Conservation (phyloP, 306 rosid genomes). For the Inga laurina region DNA sequence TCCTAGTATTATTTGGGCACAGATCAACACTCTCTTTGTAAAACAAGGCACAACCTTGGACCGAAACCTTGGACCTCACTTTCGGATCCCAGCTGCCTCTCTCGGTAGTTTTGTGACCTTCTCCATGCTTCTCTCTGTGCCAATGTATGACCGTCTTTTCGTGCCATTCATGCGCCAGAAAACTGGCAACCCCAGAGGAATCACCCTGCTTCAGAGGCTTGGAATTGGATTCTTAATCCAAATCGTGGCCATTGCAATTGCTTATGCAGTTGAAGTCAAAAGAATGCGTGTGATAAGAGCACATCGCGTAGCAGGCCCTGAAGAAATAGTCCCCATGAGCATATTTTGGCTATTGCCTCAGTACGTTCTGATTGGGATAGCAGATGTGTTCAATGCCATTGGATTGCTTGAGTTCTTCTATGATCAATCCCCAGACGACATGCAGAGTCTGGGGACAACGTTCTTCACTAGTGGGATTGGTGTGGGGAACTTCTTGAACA, state of each 20-base stretch:
- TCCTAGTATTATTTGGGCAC: slow-evolving; percentile 89
- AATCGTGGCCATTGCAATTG: slow-evolving; percentile 58
- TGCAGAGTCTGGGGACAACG: slow-evolving; percentile 88
- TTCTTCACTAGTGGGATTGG: slow-evolving; percentile 73
- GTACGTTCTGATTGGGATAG: slow-evolving; percentile 75
- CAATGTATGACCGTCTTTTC: slow-evolving; percentile 75
- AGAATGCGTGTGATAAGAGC: slow-evolving; percentile 61
- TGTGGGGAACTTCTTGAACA: slow-evolving; percentile 78
- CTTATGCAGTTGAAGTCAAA: slow-evolving; percentile 65
- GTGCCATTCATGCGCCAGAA: slow-evolving; percentile 61
- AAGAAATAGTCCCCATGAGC: slow-evolving; percentile 68
- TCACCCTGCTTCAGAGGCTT: slow-evolving; percentile 81
- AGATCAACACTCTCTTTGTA: slow-evolving; percentile 73
- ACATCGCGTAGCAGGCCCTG: slow-evolving; percentile 40
- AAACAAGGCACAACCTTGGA: slow-evolving; percentile 92
- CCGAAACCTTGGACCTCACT: slow-evolving; percentile 55
- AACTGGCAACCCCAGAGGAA: slow-evolving; percentile 84
- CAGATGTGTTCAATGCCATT: slow-evolving; percentile 78
- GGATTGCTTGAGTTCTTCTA: slow-evolving; percentile 89
- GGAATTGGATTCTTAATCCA: slow-evolving; percentile 81
- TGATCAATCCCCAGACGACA: slow-evolving; percentile 88
- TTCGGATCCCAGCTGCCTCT: slow-evolving; percentile 85
- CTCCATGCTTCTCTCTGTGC: slow-evolving; percentile 72
- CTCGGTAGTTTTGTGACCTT: slow-evolving; percentile 68
- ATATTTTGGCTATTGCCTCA: slow-evolving; percentile 82